These are phyloP conservation scores for Fraxinus platypoda DNA, from an alignment of 305 asterid species.

Conservation along the genomic window DNA sequence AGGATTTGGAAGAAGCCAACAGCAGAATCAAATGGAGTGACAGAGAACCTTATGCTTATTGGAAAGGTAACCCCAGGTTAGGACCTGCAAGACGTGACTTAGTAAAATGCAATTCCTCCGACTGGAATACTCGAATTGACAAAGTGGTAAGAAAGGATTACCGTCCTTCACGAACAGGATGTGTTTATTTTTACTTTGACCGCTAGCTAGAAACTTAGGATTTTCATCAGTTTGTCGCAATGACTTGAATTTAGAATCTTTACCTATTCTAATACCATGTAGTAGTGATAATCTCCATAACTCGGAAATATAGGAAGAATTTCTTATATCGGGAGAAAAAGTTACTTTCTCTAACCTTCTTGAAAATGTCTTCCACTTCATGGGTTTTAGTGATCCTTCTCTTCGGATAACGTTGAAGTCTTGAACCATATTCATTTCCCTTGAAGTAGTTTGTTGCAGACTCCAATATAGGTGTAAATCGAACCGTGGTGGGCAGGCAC, in stretches of 20 bases:
- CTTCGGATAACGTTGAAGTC: neutral
- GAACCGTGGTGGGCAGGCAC: neutral
- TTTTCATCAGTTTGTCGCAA: neutral
- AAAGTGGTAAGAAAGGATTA: slow-evolving; percentile 41
- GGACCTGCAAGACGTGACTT: slow-evolving; percentile 42
- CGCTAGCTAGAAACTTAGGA: neutral
- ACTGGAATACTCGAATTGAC: slow-evolving; percentile 57
- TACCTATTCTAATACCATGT: neutral
- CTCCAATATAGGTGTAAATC: neutral
- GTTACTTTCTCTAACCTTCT: neutral
- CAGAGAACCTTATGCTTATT: slow-evolving; percentile 75
- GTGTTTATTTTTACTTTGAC: neutral
- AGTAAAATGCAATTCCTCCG: slow-evolving; percentile 53
- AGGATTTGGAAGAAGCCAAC: slow-evolving; percentile 56
- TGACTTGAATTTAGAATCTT: neutral
- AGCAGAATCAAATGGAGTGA: slow-evolving; percentile 55
- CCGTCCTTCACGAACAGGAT: neutral
- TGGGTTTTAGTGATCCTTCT: neutral
- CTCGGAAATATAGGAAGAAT: neutral
- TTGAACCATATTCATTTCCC: neutral
- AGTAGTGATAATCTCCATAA: neutral
- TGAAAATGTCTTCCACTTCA: neutral
- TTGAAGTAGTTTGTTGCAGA: neutral
- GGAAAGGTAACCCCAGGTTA: slow-evolving; percentile 68
- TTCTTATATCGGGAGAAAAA: too few relatives aligned